A percentile compares a stretch with the other conserved stretches of the same genome.
phyloP scores from a whole-genome alignment of 192 early-diverging fungal species.

The Podila minutissima region DNA sequence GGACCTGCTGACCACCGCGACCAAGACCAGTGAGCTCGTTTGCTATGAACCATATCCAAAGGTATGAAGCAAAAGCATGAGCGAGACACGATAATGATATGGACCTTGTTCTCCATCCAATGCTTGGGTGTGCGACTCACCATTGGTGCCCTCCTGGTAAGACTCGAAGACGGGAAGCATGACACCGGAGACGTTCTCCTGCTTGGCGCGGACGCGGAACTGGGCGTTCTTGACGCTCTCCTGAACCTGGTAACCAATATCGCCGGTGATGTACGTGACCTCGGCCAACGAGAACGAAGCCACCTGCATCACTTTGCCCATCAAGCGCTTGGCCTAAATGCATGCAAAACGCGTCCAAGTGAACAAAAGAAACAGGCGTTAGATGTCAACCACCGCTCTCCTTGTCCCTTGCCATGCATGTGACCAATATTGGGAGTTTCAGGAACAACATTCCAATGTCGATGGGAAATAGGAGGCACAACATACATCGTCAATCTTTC shows the following conservation, averaged over 20 bases:
- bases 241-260: conserved; percentile 97
- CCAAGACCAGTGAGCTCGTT: conserved; percentile 99
- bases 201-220: conserved; percentile 89
- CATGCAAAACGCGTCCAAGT: conserved; percentile 3
- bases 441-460: background rate
- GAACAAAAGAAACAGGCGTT: background rate
- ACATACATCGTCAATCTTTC: conserved; percentile 96
- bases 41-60: conserved; percentile 46
- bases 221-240: conserved; percentile 93
- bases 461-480: background rate
- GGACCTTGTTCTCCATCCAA: no score
- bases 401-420: background rate
- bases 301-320: conserved; percentile 98
- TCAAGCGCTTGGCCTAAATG: conserved; percentile 93
- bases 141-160: conserved; percentile 88
- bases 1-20: conserved; percentile 96
- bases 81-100: no score
- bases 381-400: background rate
- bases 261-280: conserved; percentile 96
- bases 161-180: conserved; percentile 94
- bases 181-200: conserved; percentile 98
- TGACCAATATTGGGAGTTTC: no score
- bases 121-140: conserved; percentile 46
- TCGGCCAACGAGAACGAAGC: conserved; percentile 98
- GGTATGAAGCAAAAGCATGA: background rate